Evolutionary conservation across 257 asterid species (phyloP).

Genomic region (Lycium barbarum): DNA sequence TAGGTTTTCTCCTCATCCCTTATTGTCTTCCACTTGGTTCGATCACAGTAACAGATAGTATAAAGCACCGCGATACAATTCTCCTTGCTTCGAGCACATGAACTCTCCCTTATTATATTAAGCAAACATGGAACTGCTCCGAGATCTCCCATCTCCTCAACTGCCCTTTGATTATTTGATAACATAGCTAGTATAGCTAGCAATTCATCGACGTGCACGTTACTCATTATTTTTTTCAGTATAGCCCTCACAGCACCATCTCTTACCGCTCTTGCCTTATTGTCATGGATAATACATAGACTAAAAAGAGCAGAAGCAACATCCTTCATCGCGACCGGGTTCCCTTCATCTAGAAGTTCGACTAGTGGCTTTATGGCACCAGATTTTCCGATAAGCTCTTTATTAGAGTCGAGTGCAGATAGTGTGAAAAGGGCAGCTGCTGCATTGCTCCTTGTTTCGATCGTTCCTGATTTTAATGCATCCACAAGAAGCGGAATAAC

Average conservation of each 20-base stretch:
- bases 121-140: conserved; percentile 75
- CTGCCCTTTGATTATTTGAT: conserved; percentile 65
- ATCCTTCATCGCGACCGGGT: conserved; percentile 69
- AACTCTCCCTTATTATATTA: conserved; percentile 60
- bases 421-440: conserved; percentile 91
- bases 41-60: conserved; percentile 64
- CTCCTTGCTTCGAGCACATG: conserved; percentile 69
- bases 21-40: conserved; percentile 70
- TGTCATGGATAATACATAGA: conserved; percentile 75
- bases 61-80: conserved; percentile 70
- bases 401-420: conserved; percentile 82
- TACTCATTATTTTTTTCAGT: conserved; percentile 55
- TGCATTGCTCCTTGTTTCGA: conserved; percentile 81
- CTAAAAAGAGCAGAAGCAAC: conserved; percentile 86
- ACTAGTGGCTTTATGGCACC: conserved; percentile 75
- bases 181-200: conserved; percentile 85
- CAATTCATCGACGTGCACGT: conserved; percentile 69
- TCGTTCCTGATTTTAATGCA: conserved; percentile 67
- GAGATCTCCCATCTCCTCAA: conserved; percentile 72
- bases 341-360: conserved; percentile 75
- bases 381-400: conserved; percentile 70
- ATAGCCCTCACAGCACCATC: conserved; percentile 77
- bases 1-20: conserved; percentile 69
- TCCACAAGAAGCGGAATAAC: conserved; percentile 70
- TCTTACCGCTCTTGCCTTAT: conserved; percentile 71